Conservation (phyloP, 2,329 filamentous ascomycete genomes). For the Botrytis byssoidea region DNA sequence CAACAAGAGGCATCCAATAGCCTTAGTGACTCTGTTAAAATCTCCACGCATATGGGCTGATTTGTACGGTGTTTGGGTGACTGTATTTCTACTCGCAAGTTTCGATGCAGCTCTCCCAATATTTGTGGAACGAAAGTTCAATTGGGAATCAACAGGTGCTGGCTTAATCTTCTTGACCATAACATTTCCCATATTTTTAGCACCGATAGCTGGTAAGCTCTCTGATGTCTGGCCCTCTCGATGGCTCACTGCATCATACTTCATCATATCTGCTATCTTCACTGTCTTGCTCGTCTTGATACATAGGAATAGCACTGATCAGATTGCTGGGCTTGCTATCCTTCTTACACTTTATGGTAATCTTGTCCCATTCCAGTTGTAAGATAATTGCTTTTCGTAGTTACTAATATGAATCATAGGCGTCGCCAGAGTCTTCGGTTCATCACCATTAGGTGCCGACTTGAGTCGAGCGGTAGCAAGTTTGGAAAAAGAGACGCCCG, state of each 20-base stretch:
- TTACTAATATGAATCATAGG: conserved; percentile 11
- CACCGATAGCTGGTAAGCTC: conserved; percentile 54
- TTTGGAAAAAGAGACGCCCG: conserved; percentile 22
- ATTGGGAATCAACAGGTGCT: conserved; percentile 53
- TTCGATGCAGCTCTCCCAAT: conserved; percentile 56
- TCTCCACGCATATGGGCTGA: conserved; percentile 43
- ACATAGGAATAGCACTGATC: conserved; percentile 50
- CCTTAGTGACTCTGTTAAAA: conserved; percentile 41
- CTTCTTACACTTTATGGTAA: conserved; percentile 59
- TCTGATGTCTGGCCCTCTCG: conserved; percentile 55
- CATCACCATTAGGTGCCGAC: conserved; percentile 23
- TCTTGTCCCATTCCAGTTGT: neutral
- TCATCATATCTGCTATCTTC: conserved; percentile 55
- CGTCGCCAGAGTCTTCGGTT: conserved; percentile 21
- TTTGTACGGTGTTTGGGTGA: conserved; percentile 44
- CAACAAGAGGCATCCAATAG: conserved; percentile 19
- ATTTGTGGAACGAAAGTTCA: conserved; percentile 52
- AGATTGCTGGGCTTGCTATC: conserved; percentile 64
- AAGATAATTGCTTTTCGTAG: neutral
- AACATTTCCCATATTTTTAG: conserved; percentile 57
- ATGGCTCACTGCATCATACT: conserved; percentile 58
- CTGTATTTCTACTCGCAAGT: conserved; percentile 50
- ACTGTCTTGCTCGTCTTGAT: conserved; percentile 65
- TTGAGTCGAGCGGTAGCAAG: conserved; percentile 21
- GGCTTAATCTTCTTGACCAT: conserved; percentile 58